Evolutionary conservation across 805 yeast genomes (phyloP), one percentile per base, ranked within the genome.

Genomic region (Candida fluviatilis): DNA sequence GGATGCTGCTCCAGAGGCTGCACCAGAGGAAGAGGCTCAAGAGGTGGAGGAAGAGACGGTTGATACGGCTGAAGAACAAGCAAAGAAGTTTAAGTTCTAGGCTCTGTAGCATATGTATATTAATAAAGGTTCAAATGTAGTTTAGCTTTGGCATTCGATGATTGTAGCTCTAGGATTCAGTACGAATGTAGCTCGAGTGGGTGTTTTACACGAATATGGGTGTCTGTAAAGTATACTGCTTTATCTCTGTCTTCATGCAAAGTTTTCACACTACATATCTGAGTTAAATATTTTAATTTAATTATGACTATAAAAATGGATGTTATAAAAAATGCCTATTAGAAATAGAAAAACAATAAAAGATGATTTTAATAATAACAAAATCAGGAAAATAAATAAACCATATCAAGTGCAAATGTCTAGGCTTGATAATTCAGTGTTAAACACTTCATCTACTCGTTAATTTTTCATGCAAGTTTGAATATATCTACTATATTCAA

Each of bases 61-160:
- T 21, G 24, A 21, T 10, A 21, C n/a, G 25, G 11, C 36, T 23
- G 19, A 23, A 17, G 28, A 21, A 21, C 24, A 25, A 14, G 8
- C 34, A 4, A 16, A 23, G 14, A 34, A 37, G n/a, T 46, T 46
- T 31, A 40, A 42, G 28, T 48, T 48, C 32, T 46, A 41, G 33
- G 15, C 14, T 26, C 30, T 37, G 39, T 26, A 26, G 11, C 11
- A 8, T 26, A 16, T 30, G 7, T 30, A 26, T 8, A 12, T 26
- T 12, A 26, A 26, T 8, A 8, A n/a, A n/a, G n/a, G n/a, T n/a
- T n/a, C n/a, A n/a, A n/a, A n/a, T n/a, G n/a, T n/a, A n/a, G n/a
- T n/a, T n/a, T n/a, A n/a, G n/a, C n/a, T n/a, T n/a, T n/a, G n/a
- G n/a, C n/a, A n/a, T n/a, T n/a, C n/a, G n/a, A n/a, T n/a, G n/a